Conservation (phyloP, 164 flowering plant genomes). For the Aristolochia contorta region DNA sequence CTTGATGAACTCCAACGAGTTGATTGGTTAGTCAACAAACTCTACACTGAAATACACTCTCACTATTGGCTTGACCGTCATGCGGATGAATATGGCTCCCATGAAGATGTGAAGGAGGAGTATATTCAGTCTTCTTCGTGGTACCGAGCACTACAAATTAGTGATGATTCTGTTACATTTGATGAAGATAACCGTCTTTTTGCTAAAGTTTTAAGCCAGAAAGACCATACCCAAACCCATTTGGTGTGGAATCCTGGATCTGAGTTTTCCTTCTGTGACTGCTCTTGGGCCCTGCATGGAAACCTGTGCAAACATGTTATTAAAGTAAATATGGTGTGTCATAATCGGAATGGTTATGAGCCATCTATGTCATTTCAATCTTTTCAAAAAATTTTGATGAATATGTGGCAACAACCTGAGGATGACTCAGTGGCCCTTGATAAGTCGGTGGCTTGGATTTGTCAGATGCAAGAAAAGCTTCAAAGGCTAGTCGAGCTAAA, state of each 20-base stretch:
- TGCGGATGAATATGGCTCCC: slow-evolving; percentile 89
- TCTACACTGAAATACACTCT: slow-evolving; percentile 86
- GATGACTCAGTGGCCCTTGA: slow-evolving; percentile 80
- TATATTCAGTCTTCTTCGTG: slow-evolving; percentile 87
- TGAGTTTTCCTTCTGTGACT: slow-evolving; percentile 84
- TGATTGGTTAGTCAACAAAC: slow-evolving; percentile 93
- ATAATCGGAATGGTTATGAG: slow-evolving; percentile 22
- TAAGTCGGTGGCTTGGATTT: slow-evolving; percentile 63
- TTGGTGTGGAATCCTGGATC: slow-evolving; percentile 92
- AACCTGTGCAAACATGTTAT: slow-evolving; percentile 93
- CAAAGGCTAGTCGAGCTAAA: slow-evolving; percentile 63
- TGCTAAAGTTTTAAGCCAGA: slow-evolving; percentile 70
- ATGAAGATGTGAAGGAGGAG: slow-evolving; percentile 73
- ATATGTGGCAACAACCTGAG: slow-evolving; percentile 47
- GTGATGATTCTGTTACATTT: slow-evolving; percentile 48
- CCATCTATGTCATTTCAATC: slow-evolving; percentile 71
- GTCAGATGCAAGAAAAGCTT: slow-evolving; percentile 63
- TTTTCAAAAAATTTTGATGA: slow-evolving; percentile 35
- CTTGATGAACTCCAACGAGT: slow-evolving; percentile 86
- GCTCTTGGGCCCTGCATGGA: slow-evolving; percentile 86
- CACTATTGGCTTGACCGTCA: slow-evolving; percentile 86
- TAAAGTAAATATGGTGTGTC: slow-evolving; percentile 77
- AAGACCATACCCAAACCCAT: slow-evolving; percentile 33
- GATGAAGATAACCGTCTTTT: slow-evolving; percentile 43
- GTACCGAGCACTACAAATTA: slow-evolving; percentile 76